These are phyloP conservation scores for Phaeophleospora eucalypticola DNA, from an alignment of 2,329 filamentous ascomycete species.

Conservation along the genomic window DNA sequence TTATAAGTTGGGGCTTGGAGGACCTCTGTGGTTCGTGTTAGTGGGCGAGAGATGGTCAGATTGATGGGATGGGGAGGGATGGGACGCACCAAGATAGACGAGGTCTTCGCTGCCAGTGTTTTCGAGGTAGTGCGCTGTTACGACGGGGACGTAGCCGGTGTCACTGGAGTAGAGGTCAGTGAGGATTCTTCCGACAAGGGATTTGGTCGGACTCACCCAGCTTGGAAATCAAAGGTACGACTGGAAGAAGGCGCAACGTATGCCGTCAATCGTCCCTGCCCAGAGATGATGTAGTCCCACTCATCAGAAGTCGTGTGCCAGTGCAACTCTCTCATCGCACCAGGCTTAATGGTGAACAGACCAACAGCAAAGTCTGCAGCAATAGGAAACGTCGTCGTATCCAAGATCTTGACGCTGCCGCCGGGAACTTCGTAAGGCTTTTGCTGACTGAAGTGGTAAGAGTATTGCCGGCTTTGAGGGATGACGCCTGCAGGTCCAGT, in stretches of 20 bases:
- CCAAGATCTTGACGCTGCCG: slow-evolving; percentile 57
- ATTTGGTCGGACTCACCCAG: slow-evolving; percentile 42
- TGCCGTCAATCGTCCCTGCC: slow-evolving; percentile 54
- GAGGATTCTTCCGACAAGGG: too few species aligned
- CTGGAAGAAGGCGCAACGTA: slow-evolving; percentile 50
- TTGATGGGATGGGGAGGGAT: not conserved
- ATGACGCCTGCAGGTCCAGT: slow-evolving; percentile 32
- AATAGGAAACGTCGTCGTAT: slow-evolving; percentile 55
- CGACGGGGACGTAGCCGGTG: slow-evolving; percentile 56
- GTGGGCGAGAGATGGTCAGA: not conserved
- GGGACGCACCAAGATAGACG: slow-evolving; percentile 44
- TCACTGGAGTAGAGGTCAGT: too few species aligned
- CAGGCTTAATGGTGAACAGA: slow-evolving; percentile 56
- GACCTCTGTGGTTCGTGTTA: slow-evolving; percentile 40
- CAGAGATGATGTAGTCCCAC: slow-evolving; percentile 58
- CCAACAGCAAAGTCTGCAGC: slow-evolving; percentile 54
- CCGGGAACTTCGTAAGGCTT: slow-evolving; percentile 50
- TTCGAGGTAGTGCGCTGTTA: slow-evolving; percentile 57
- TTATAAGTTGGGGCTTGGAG: slow-evolving; percentile 51
- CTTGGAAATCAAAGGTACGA: slow-evolving; percentile 57
- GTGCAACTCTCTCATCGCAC: slow-evolving; percentile 62
- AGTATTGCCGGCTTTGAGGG: slow-evolving; percentile 32
- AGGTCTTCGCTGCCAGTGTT: slow-evolving; percentile 57
- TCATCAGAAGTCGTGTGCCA: slow-evolving; percentile 60
- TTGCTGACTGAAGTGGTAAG: slow-evolving; percentile 46